These are phyloP conservation scores for Penicillium vulpinum DNA, from an alignment of 2,329 filamentous ascomycete genomes.

Conservation along the genomic window DNA sequence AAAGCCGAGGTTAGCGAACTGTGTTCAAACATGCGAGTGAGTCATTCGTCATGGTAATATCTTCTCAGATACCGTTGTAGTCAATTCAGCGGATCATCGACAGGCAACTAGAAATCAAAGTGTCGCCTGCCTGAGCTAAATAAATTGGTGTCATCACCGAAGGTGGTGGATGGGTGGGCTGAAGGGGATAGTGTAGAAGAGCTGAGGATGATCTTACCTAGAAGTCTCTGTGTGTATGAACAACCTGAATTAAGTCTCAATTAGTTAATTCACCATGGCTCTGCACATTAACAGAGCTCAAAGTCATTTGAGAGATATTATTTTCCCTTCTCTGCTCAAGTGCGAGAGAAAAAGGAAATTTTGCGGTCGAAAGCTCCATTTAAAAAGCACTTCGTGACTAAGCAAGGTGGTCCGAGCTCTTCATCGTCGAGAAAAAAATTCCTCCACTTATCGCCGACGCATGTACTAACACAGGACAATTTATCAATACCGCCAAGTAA, in stretches of 20 bases:
- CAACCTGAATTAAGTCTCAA: conserved; percentile 4
- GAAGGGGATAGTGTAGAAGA: conserved; percentile 15
- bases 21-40: conserved; percentile 19
- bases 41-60: conserved; percentile 18
- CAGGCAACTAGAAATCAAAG: conserved; percentile 54
- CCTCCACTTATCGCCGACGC: conserved; percentile 23
- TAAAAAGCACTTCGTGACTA: conserved; percentile 26
- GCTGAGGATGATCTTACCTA: conserved; percentile 21
- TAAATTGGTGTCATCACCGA: conserved; percentile 50
- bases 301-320: not conserved
- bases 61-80: conserved; percentile 98
- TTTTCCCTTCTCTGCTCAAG: not conserved
- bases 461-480: conserved; percentile 15
- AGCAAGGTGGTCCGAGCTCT: conserved; percentile 21
- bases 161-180: conserved; percentile 19
- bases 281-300: conserved; percentile 6
- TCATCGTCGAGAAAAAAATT: conserved; percentile 27
- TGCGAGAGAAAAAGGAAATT: conserved; percentile 12
- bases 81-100: conserved; percentile 64
- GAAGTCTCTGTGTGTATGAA: not conserved
- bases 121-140: conserved; percentile 49
- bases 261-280: conserved; percentile 5
- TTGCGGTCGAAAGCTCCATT: conserved; percentile 16
- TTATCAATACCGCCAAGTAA: conserved; percentile 31
- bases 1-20: conserved; percentile 21